These are phyloP conservation scores for Fusarium sp. DNA, from an alignment of 2,329 filamentous ascomycete species.

Conservation along the genomic window DNA sequence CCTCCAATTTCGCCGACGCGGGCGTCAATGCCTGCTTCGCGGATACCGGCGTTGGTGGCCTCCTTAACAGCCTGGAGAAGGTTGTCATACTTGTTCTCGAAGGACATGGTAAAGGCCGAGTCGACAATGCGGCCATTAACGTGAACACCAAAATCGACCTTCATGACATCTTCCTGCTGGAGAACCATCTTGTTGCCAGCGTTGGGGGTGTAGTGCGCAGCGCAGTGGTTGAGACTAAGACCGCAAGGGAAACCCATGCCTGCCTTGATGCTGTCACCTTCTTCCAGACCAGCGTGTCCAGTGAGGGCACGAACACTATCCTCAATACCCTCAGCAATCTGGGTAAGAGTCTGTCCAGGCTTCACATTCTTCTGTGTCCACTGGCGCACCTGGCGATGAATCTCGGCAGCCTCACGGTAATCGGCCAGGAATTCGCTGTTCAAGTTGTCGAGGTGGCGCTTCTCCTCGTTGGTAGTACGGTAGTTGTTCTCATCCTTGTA, in stretches of 20 bases:
- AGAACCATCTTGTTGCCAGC: constrained; percentile 85
- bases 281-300: constrained; percentile 81
- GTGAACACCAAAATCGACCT: constrained; percentile 87
- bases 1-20: constrained; percentile 88
- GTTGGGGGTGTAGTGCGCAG: constrained; percentile 90
- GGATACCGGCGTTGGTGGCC: constrained; percentile 86
- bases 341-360: constrained; percentile 84
- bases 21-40: constrained; percentile 91
- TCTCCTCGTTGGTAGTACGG: constrained; percentile 86
- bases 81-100: constrained; percentile 82
- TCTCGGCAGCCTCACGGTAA: constrained; percentile 87
- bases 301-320: constrained; percentile 83
- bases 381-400: constrained; percentile 89
- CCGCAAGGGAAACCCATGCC: constrained; percentile 92
- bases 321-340: constrained; percentile 91
- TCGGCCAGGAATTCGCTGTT: constrained; percentile 85
- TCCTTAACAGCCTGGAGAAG: constrained; percentile 81
- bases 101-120: constrained; percentile 84
- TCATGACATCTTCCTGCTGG: constrained; percentile 82
- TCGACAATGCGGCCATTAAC: constrained; percentile 86
- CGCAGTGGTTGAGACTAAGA: constrained; percentile 86
- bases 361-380: constrained; percentile 86
- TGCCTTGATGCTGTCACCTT: constrained; percentile 83
- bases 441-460: constrained; percentile 85
- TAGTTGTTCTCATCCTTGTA: constrained; percentile 83